Evolutionary conservation across 108 stramenopile genomes (phyloP).

Genomic region (Cyclotella cryptica): DNA sequence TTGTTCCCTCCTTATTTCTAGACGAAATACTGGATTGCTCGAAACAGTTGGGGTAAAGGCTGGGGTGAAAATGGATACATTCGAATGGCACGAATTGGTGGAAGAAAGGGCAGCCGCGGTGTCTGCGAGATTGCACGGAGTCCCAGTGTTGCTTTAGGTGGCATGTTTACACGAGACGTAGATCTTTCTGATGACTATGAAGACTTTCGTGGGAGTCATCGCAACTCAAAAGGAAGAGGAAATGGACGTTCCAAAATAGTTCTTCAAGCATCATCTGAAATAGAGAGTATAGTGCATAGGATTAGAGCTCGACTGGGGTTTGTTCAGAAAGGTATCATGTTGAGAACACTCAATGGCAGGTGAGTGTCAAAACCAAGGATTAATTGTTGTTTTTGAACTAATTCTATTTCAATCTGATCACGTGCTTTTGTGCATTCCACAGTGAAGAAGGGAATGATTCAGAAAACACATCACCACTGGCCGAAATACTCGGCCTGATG

Average conservation of each 20-base stretch:
- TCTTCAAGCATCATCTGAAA: conserved; percentile 22
- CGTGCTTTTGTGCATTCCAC: neutral
- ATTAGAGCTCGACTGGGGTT: conserved; percentile 36
- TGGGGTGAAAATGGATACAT: conserved; percentile 86
- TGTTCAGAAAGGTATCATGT: conserved; percentile 38
- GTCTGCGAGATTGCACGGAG: conserved; percentile 79
- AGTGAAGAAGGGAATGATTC: neutral
- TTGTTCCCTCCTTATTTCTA: neutral
- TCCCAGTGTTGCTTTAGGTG: conserved; percentile 79
- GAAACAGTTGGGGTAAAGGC: conserved; percentile 69
- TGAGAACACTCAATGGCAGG: conserved; percentile 35
- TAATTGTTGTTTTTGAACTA: neutral
- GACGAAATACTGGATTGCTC: conserved; percentile 75
- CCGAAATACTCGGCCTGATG: neutral
- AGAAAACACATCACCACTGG: neutral
- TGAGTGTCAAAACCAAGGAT: neutral
- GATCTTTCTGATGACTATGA: conserved; percentile 16
- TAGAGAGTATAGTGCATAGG: conserved; percentile 39
- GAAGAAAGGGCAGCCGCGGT: conserved; percentile 58
- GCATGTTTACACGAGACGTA: conserved; percentile 42
- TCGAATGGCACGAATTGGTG: conserved; percentile 61
- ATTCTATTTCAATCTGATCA: neutral
- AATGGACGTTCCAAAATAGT: neutral
- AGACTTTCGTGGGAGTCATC: neutral
- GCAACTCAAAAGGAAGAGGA: neutral